These are phyloP conservation scores for Coriolopsis trogii DNA, from an alignment of 1,284 basidiomycete genomes.

Conservation along the genomic window DNA sequence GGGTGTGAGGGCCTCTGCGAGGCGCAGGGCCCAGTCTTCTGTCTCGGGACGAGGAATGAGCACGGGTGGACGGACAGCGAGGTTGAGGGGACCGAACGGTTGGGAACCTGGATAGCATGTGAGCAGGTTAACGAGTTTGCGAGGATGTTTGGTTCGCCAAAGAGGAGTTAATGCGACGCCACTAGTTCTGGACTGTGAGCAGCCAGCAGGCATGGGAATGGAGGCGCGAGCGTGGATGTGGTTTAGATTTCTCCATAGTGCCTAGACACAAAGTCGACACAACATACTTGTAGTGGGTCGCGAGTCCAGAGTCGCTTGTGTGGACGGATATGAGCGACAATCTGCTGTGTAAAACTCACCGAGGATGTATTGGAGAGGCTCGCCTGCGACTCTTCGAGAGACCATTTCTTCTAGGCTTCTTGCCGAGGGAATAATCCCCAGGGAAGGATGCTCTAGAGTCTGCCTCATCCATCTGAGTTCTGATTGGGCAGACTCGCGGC, in stretches of 20 bases:
- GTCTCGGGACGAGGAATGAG: slow-evolving; percentile 94
- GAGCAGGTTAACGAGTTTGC: background rate
- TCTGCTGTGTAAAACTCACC: too few relatives aligned
- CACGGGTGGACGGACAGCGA: slow-evolving; percentile 73
- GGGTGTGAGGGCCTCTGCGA: slow-evolving; percentile 49
- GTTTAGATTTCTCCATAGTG: too few relatives aligned
- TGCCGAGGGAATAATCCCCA: slow-evolving; percentile 13
- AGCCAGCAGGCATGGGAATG: too few relatives aligned
- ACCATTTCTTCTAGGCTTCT: slow-evolving; percentile 51
- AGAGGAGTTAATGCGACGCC: too few relatives aligned
- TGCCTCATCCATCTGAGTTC: slow-evolving; percentile 70
- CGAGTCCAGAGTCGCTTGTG: background rate
- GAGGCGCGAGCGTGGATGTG: too few relatives aligned
- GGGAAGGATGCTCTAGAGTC: slow-evolving; percentile 27
- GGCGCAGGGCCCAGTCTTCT: slow-evolving; percentile 74
- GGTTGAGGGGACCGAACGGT: slow-evolving; percentile 83
- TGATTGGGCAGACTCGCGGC: slow-evolving; percentile 46
- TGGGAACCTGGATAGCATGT: slow-evolving; percentile 65
- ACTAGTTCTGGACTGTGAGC: too few relatives aligned
- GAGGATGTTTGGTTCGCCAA: too few relatives aligned
- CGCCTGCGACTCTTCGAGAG: slow-evolving; percentile 58
- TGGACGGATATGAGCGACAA: slow-evolving; percentile 2
- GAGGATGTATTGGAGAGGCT: slow-evolving; percentile 91
- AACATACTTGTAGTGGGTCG: too few relatives aligned
- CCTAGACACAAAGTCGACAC: too few relatives aligned